A percentile compares a stretch with the other conserved stretches of the same genome.
phyloP scores from a whole-genome alignment of 345 rosid species.

The Eucalyptus erythrocorys region DNA sequence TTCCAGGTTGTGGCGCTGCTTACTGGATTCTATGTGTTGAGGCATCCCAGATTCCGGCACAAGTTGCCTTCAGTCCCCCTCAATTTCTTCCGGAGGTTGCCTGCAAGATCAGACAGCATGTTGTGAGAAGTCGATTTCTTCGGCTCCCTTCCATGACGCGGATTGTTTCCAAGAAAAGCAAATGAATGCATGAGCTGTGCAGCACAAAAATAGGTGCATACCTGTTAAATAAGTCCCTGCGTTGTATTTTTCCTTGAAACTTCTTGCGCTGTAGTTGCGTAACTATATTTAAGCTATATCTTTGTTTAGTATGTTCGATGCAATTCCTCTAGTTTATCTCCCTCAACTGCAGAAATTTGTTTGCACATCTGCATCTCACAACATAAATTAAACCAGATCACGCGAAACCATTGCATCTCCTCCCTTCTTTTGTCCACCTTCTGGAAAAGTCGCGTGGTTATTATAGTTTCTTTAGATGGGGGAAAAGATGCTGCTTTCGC shows the following conservation, averaged over 20 bases:
- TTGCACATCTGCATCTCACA: neutral
- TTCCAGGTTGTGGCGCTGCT: slow-evolving; percentile 80
- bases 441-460: neutral
- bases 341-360: neutral
- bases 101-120: slow-evolving; percentile 95
- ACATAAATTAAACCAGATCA: neutral
- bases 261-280: neutral
- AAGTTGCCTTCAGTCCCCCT: slow-evolving; percentile 77
- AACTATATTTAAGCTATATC: neutral
- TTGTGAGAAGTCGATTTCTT: slow-evolving; percentile 19
- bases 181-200: neutral
- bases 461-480: neutral
- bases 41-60: slow-evolving; percentile 93
- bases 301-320: neutral
- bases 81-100: slow-evolving; percentile 92
- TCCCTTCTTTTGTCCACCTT: neutral
- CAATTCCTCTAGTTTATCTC: neutral
- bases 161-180: neutral
- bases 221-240: neutral
- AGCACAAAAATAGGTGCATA: neutral
- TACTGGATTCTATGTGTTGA: slow-evolving; percentile 49
- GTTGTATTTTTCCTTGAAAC: neutral
- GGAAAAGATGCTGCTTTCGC: neutral
- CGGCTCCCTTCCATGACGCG: neutral
- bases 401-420: neutral